These are phyloP conservation scores for Echium plantagineum DNA, from an alignment of 257 asterid genomes.

Conservation along the genomic window DNA sequence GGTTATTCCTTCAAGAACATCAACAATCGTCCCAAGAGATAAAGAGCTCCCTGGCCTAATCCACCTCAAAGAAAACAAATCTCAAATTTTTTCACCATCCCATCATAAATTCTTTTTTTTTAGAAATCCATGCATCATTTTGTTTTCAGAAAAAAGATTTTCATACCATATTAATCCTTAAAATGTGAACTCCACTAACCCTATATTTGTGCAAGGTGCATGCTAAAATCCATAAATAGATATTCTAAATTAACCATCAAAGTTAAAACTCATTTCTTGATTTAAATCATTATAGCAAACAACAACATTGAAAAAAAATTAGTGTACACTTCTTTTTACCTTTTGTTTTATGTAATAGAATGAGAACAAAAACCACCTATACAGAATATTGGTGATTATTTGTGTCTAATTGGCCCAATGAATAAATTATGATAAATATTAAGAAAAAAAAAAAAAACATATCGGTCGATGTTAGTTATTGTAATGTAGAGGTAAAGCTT, in stretches of 20 bases:
- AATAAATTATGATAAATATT: background rate
- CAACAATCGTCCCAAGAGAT: too few species aligned
- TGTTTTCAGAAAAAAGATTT: too few species aligned
- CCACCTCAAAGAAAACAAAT: too few species aligned
- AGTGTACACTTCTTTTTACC: background rate
- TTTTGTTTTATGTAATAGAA: background rate
- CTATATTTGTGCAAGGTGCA: too few species aligned
- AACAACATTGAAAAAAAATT: background rate
- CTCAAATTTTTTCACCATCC: too few species aligned
- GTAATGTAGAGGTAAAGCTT: conserved; percentile 12
- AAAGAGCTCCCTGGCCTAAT: too few species aligned
- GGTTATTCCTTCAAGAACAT: too few species aligned
- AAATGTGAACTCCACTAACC: background rate
- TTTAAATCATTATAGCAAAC: too few species aligned
- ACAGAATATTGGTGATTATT: background rate
- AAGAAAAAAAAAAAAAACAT: background rate
- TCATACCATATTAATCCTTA: background rate
- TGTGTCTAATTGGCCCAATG: background rate
- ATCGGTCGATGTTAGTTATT: background rate
- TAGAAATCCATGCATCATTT: background rate
- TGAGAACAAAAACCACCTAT: background rate
- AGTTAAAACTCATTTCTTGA: too few species aligned
- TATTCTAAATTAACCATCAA: background rate
- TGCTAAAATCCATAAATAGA: too few species aligned
- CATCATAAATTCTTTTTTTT: too few species aligned